Conservation (phyloP, 805 yeast species). For the Candida vartiovaarae region DNA sequence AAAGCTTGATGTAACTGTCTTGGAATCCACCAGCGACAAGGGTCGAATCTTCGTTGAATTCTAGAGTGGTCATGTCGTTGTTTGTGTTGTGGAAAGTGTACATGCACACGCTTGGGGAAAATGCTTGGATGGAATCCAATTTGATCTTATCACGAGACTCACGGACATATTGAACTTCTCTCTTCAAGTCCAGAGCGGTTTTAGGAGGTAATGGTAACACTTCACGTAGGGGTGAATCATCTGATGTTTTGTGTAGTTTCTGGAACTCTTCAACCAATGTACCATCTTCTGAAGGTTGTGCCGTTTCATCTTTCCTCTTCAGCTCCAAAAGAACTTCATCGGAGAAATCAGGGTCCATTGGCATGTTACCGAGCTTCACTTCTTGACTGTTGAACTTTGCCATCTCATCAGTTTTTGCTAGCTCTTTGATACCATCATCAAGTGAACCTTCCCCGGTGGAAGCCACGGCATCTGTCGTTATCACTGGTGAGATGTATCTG, state of each 20-base stretch:
- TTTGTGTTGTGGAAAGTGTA: conserved; percentile 96
- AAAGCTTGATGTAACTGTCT: conserved; percentile 82
- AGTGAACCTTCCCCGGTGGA: conserved; percentile 29
- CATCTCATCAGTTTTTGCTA: conserved; percentile 32
- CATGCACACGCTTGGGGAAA: conserved; percentile 94
- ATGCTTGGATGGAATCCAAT: conserved; percentile 64
- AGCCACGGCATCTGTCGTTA: conserved; percentile 36
- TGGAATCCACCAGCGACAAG: conserved; percentile 91
- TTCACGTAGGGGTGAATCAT: conserved; percentile 67
- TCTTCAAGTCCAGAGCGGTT: conserved; percentile 70
- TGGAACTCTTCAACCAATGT: conserved; percentile 62
- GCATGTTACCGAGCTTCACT: conserved; percentile 76
- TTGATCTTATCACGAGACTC: conserved; percentile 74
- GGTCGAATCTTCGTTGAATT: conserved; percentile 82
- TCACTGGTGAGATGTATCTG: conserved; percentile 58
- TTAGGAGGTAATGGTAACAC: conserved; percentile 80
- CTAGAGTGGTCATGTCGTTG: conserved; percentile 77
- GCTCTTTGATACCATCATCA: conserved; percentile 30
- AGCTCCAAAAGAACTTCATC: conserved; percentile 82
- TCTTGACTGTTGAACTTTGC: conserved; percentile 63
- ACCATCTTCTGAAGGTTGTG: conserved; percentile 29
- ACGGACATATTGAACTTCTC: conserved; percentile 70
- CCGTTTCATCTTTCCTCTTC: conserved; percentile 67
- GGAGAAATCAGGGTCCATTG: conserved; percentile 77
- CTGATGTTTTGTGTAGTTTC: conserved; percentile 32